Percentiles rank a stretch among this genome's conserved stretches.
Evolutionary conservation across 169 alveolate genomes (phyloP).

Genomic region (Plasmodium inui): DNA sequence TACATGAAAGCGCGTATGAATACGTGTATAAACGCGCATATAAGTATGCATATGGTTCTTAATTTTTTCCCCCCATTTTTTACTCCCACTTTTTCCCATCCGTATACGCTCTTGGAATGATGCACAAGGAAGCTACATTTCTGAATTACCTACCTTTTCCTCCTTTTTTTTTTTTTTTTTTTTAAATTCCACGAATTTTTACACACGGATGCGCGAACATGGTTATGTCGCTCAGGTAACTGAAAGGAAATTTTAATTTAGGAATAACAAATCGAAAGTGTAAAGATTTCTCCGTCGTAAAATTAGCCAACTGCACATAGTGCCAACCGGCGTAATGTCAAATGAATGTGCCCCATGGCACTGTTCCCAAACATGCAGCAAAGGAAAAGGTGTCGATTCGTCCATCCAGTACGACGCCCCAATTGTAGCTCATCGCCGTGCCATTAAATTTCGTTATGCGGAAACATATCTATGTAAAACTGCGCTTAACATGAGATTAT

Average conservation of each 20-base stretch:
- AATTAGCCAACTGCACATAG: neutral
- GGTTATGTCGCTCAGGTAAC: neutral
- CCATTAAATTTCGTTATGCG: neutral
- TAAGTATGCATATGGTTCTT: neutral
- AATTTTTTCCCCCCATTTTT: slow-evolving; percentile 1
- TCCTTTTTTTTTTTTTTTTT: slow-evolving; percentile 22
- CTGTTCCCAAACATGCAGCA: neutral
- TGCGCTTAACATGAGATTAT: neutral
- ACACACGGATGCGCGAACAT: neutral
- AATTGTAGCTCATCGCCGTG: neutral
- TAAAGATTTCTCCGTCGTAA: neutral
- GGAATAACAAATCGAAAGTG: slow-evolving; percentile 10
- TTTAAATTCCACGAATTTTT: neutral
- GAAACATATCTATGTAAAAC: neutral
- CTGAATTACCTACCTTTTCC: slow-evolving; percentile 7
- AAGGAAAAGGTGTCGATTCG: neutral
- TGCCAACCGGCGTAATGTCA: neutral
- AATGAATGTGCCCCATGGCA: neutral
- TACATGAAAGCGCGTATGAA: neutral
- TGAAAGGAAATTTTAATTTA: slow-evolving; percentile 8
- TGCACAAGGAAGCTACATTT: neutral
- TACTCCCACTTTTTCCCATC: neutral
- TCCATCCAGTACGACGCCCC: neutral
- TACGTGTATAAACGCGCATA: neutral
- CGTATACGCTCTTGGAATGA: neutral